Base-by-base conservation (phyloP, 1,139 yeast species). In the Pichia sp. region DNA sequence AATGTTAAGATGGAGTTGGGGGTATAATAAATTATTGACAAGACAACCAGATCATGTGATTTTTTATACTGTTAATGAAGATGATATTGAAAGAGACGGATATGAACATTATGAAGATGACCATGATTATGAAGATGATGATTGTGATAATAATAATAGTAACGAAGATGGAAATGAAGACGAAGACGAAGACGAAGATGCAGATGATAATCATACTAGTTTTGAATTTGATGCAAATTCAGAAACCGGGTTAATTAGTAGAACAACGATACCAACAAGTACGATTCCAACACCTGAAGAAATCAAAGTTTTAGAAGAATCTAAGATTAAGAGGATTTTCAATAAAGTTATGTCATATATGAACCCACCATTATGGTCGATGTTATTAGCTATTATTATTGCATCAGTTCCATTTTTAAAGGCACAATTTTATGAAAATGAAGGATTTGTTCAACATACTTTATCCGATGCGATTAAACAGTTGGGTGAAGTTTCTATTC, bases 311-410 rank as follows among this genome's bases (percentile, higher is more conserved):
- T 4, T 41, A 7, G 44, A 46, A 22, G 18, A 41, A 9, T 32
- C 50, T 9, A 16, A 44, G n/a, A 24, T 42, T 1, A 26, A 22
- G 4, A 49, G 30, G 37, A 18, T 38, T 12, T 18, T 48, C 9
- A 43, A 42, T 7, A 54, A 50, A 43, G 45, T 65, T 24, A 20
- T 51, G 12, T 43, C 57, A 11, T 56, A 58, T 45, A 88, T 92
- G 95, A 92, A 92, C 66, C 97, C 97, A 12, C 98, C 98, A 11
- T 71, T 92, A 53, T 92, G 89, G 74, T 83, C 97, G 13, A 92
- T 92, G 97, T 66, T 87, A 25, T 67, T 83, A 1, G 82, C 97
- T 11, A 80, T 92, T 20, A 54, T 86, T 25, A 90, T 92, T 47
- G 98, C 97, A 1, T 79, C 94, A 0, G 72, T 87, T 18, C 88